These are phyloP conservation scores for Flaveria trinervia DNA, from an alignment of 129 eudicot genomes.

Conservation along the genomic window DNA sequence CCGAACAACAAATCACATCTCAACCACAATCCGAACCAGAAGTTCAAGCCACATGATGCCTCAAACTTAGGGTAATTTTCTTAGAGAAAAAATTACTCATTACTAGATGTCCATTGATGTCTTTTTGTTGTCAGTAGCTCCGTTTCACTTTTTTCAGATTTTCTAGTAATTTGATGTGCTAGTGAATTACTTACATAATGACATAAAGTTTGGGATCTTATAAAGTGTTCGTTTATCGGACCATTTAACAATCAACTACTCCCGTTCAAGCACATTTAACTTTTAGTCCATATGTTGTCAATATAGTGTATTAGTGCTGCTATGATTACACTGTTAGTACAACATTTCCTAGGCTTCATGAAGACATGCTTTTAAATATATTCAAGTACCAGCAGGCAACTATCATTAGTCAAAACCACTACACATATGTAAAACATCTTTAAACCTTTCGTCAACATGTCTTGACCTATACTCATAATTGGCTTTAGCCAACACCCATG, in stretches of 20 bases:
- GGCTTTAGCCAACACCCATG: slow-evolving; percentile 23
- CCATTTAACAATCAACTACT: not conserved
- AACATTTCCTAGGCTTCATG: not conserved
- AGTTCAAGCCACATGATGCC: slow-evolving; percentile 30
- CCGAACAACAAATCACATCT: slow-evolving; percentile 40
- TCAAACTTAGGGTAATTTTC: not conserved
- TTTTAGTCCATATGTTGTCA: not conserved
- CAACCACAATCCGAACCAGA: slow-evolving; percentile 40
- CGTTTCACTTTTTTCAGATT: not conserved
- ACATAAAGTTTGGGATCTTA: not conserved
- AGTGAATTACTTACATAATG: not conserved
- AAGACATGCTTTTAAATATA: not conserved
- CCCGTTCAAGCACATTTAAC: not conserved
- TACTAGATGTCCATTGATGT: slow-evolving; percentile 19
- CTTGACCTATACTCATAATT: not conserved
- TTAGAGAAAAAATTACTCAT: not conserved
- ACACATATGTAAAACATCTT: slow-evolving; percentile 7
- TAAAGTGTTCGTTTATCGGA: not conserved
- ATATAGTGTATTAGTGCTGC: not conserved
- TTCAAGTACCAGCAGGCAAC: not conserved
- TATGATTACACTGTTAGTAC: not conserved
- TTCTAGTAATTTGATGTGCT: not conserved
- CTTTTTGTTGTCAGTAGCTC: not conserved
- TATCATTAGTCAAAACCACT: not conserved
- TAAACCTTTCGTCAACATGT: slow-evolving; percentile 19